Base-by-base conservation (phyloP, 345 rosid genomes). In the Eucalyptus marginata region DNA sequence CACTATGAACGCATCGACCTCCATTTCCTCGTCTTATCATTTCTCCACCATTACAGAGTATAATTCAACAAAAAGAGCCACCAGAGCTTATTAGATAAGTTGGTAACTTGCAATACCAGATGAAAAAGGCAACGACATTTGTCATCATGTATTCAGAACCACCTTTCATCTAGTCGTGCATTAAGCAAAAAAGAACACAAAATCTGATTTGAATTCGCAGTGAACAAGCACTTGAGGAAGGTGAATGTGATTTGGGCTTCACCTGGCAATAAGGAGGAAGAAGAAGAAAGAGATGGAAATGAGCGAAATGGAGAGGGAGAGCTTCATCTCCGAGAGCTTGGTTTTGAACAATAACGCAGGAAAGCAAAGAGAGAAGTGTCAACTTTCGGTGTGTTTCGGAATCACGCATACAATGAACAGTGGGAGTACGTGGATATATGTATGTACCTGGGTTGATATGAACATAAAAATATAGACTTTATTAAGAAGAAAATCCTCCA, bases 241-340 rank as follows among this genome's bases (percentile, higher is more conserved):
- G 29, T n/a, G 49, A 50, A 13, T 31, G 66, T n/a, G 64, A 86
- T 56, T 29, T 24, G 29, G 36, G 87, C 29, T 31, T 86, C 87
- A 86, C 87, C 68, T 86, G 64, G 25, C n/a, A 36, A 11, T 15
- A 31, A 86, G 56, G 43, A 89, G 64, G 87, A 40, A 25, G 64
- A 89, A 89, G 89, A 87, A 76, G 87, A 86, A 47, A 64, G 62
- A 22, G 86, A 86, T 52, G 90, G 89, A 88, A 91, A 56, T 80
- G 81, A 58, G 56, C 87, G 89, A 51, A 88, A 86, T 54, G 68
- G 85, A 46, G 62, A 29, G 3, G 24, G 46, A 58, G 49, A 54
- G 20, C n/a, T 33, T 47, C 87, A 54, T 86, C 18, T 46, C 68
- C 40, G 40, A n/a, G 40, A 14, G 40, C 20, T 7, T 8, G 20